phyloP scores from a whole-genome alignment of 148 eudicot genomes.

The Agrostemma githago region DNA sequence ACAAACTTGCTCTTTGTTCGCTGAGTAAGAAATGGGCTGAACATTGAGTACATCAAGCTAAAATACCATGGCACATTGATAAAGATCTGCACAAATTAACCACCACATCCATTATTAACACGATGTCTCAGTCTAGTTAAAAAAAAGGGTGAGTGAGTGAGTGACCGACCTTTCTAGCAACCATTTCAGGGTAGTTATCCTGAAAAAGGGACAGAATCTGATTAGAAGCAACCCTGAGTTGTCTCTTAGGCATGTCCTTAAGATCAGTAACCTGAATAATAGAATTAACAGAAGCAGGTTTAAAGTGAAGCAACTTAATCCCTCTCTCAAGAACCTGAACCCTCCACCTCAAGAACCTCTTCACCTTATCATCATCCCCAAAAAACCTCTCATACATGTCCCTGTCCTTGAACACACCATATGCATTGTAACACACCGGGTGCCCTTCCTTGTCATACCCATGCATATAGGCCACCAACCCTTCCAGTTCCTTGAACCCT shows the following conservation, averaged over 20 bases:
- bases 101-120: too few relatives aligned
- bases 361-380: constrained; percentile 73
- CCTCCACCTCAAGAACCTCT: constrained; percentile 81
- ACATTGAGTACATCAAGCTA: constrained; percentile 79
- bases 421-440: constrained; percentile 88
- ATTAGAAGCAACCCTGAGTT: constrained; percentile 79
- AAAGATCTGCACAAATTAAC: constrained; percentile 47
- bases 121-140: too few relatives aligned
- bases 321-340: constrained; percentile 89
- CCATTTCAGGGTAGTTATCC: constrained; percentile 97
- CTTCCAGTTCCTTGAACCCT: constrained; percentile 74
- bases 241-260: constrained; percentile 90
- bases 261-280: constrained; percentile 92
- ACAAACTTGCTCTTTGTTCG: constrained; percentile 96
- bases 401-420: constrained; percentile 82
- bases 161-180: constrained; percentile 65
- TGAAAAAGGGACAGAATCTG: constrained; percentile 81
- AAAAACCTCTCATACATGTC: constrained; percentile 70
- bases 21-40: constrained; percentile 88
- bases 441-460: constrained; percentile 72
- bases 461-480: constrained; percentile 83
- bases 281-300: constrained; percentile 80
- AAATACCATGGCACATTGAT: constrained; percentile 99
- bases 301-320: constrained; percentile 61
- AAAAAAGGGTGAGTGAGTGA: neutral